phyloP scores from a whole-genome alignment of 208 protist species.

The Leishmania turanica region DNA sequence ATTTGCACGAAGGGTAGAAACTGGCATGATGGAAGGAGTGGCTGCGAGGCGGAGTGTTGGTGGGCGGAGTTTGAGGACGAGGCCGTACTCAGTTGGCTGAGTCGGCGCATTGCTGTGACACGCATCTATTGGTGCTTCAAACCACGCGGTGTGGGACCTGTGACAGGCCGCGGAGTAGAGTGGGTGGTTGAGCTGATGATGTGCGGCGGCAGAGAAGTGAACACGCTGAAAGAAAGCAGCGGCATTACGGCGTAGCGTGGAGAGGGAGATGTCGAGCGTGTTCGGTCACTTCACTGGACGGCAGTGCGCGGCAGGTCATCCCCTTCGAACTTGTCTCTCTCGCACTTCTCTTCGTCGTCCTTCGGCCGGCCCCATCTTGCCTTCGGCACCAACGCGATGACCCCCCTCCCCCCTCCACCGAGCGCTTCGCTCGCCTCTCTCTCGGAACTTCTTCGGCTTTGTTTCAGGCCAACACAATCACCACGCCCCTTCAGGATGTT shows the following conservation, averaged over 20 bases:
- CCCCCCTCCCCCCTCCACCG: too few species aligned
- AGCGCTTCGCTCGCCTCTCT: background rate
- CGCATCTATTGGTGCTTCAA: background rate
- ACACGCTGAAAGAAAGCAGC: background rate
- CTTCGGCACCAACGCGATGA: background rate
- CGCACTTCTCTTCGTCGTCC: background rate
- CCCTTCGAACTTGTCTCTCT: background rate
- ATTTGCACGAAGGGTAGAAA: background rate
- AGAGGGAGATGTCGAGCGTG: background rate
- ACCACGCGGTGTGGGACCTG: background rate
- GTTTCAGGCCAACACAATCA: background rate
- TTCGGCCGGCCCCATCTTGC: background rate
- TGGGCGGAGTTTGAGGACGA: background rate
- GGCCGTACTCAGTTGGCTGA: background rate
- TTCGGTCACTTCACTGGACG: background rate
- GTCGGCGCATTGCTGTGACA: background rate
- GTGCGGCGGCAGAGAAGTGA: background rate
- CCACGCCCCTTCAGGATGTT: background rate
- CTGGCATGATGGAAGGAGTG: background rate
- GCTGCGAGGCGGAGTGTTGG: background rate
- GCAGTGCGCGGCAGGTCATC: background rate
- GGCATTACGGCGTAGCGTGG: background rate
- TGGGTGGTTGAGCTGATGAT: background rate
- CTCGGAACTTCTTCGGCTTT: background rate
- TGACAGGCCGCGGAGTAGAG: background rate